These are phyloP conservation scores for Saccharum officinarum DNA, from an alignment of 176 grass and related monocot species.

Conservation along the genomic window DNA sequence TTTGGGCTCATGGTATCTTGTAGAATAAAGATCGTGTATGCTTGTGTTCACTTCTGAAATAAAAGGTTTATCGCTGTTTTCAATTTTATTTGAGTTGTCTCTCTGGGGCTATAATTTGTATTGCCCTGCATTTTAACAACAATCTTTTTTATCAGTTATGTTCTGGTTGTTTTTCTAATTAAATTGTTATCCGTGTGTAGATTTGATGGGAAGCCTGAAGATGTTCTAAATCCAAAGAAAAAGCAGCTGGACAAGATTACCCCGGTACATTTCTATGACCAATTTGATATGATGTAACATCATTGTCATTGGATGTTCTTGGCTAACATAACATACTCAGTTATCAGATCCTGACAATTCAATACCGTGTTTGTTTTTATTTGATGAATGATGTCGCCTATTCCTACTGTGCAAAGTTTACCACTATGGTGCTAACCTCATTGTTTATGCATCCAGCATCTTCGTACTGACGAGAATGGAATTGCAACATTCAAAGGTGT, in stretches of 20 bases:
- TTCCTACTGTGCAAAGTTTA: not conserved
- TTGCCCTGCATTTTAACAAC: not conserved
- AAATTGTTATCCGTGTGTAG: constrained; percentile 38
- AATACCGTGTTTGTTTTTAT: not conserved
- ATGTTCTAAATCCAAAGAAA: constrained; percentile 98
- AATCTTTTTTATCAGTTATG: not conserved
- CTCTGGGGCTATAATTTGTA: not conserved
- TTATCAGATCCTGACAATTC: not conserved
- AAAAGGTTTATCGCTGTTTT: not conserved
- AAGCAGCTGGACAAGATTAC: constrained; percentile 98
- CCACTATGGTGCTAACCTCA: constrained; percentile 4
- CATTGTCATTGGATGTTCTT: not conserved
- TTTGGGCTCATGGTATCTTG: not conserved
- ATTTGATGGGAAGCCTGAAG: constrained; percentile 81
- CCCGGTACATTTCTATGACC: constrained; percentile 45
- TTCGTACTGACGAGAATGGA: constrained; percentile 66
- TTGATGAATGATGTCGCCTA: not conserved
- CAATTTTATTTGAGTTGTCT: not conserved
- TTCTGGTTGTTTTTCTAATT: not conserved
- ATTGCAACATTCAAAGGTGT: constrained; percentile 71
- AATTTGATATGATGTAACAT: not conserved
- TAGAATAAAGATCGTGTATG: not conserved
- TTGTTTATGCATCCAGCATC: constrained; percentile 57
- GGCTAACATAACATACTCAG: not conserved
- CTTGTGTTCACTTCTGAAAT: not conserved